A percentile compares a stretch with the other conserved stretches of the same genome.
phyloP scores from a whole-genome alignment of 306 rosid genomes.

The Styphnolobium japonicum region DNA sequence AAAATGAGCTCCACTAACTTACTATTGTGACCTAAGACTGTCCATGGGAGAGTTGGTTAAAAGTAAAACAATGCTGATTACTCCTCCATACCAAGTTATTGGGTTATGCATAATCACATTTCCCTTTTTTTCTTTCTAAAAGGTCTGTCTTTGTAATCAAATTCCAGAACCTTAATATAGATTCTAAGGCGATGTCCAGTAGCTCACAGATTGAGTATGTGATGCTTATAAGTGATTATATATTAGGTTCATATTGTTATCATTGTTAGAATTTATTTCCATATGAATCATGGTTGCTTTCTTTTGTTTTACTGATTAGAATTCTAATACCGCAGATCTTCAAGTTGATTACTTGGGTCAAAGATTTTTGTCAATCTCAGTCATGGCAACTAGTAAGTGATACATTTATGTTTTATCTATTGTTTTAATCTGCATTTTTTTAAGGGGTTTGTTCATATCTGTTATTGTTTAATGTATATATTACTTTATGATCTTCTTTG shows the following conservation, averaged over 20 bases:
- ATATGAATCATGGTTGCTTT: background rate
- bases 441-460: background rate
- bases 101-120: background rate
- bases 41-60: background rate
- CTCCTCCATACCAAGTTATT: background rate
- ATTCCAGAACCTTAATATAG: background rate
- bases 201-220: background rate
- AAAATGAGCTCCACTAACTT: background rate
- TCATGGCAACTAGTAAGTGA: conserved; percentile 57
- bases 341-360: conserved; percentile 21
- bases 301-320: conserved; percentile 13
- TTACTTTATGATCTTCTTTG: background rate
- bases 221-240: background rate
- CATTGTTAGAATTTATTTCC: background rate
- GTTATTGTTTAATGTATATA: background rate
- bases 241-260: background rate
- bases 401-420: background rate
- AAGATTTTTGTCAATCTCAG: conserved; percentile 25
- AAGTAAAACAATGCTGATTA: background rate
- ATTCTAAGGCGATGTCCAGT: background rate
- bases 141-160: background rate
- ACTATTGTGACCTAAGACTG: background rate
- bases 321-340: conserved; percentile 14
- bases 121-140: background rate
- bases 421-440: background rate